Evolutionary conservation across 768 basidiomycete genomes (phyloP).

Genomic region (Chiua virens): DNA sequence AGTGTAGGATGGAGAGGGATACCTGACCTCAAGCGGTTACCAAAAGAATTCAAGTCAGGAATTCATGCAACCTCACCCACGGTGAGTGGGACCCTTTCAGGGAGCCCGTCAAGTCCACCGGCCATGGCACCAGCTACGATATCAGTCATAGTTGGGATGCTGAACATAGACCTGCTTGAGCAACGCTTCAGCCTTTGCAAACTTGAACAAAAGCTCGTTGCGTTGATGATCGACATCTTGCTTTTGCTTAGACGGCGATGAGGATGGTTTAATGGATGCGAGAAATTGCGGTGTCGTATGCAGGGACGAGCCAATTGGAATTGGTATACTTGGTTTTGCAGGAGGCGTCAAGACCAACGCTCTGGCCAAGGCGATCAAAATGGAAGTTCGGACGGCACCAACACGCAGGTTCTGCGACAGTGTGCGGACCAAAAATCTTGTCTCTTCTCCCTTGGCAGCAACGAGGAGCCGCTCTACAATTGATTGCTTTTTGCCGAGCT

Average conservation of each 20-base stretch:
- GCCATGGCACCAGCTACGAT: constrained; percentile 63
- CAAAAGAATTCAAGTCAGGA: constrained; percentile 7
- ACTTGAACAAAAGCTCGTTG: constrained; percentile 42
- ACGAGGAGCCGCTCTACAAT: constrained; percentile 82
- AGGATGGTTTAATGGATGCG: constrained; percentile 17
- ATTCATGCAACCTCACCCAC: constrained; percentile 52
- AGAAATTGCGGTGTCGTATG: constrained; percentile 25
- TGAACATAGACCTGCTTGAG: constrained; percentile 73
- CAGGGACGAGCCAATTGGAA: constrained; percentile 24
- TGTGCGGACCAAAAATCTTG: constrained; percentile 77
- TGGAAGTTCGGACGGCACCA: constrained; percentile 82
- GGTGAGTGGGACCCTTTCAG: constrained; percentile 59
- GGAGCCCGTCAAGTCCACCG: constrained; percentile 58
- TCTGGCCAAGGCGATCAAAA: constrained; percentile 77
- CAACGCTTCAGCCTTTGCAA: constrained; percentile 58
- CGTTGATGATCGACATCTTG: constrained; percentile 30
- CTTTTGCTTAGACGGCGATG: constrained; percentile 26
- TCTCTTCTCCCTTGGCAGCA: constrained; percentile 82
- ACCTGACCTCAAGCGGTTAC: constrained; percentile 41
- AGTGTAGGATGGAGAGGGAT: constrained; percentile 85
- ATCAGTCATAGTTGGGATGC: constrained; percentile 74
- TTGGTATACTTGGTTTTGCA: constrained; percentile 18
- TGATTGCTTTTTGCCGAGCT: constrained; percentile 69
- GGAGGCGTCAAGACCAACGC: constrained; percentile 67
- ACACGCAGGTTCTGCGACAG: constrained; percentile 78